Evolutionary conservation across 228 moss, liverwort and hornwort genomes (phyloP).

Genomic region (Sphagnum magellanicum): DNA sequence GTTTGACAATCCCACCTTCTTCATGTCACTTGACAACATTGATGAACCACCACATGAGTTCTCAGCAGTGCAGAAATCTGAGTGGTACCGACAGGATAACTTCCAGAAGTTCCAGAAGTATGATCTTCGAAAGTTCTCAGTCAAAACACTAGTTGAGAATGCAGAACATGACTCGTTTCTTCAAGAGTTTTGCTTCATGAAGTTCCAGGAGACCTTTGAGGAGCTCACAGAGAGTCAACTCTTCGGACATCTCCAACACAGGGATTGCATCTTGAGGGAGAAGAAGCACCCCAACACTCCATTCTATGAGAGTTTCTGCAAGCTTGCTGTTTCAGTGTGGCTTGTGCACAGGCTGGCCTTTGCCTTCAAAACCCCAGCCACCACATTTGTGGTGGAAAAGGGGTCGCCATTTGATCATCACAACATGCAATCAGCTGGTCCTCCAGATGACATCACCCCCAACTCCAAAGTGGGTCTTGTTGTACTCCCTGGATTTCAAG

Average conservation of each 20-base stretch:
- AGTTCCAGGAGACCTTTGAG: background rate
- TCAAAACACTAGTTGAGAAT: background rate
- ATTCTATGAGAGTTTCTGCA: constrained; percentile 17
- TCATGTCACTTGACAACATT: background rate
- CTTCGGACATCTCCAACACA: background rate
- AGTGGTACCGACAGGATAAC: too few relatives aligned
- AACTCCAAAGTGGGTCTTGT: constrained; percentile 11
- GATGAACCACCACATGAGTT: background rate
- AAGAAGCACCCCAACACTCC: constrained; percentile 5
- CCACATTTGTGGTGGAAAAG: background rate
- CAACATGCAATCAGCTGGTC: constrained; percentile 18
- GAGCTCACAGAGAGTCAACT: background rate
- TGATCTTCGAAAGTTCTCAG: constrained; percentile 13
- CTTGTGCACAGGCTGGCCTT: constrained; percentile 15
- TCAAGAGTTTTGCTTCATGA: constrained; percentile 8
- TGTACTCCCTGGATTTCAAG: constrained; percentile 14
- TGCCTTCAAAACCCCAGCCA: constrained; percentile 11
- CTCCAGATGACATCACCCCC: constrained; percentile 8
- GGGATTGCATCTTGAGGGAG: background rate
- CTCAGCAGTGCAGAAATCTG: too few relatives aligned
- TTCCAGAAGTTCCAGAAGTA: constrained; percentile 18
- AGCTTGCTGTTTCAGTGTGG: constrained; percentile 22
- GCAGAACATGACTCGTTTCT: constrained; percentile 3
- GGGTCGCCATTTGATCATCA: constrained; percentile 3
- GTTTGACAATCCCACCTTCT: background rate